Evolutionary conservation across 129 eudicot species (phyloP), one percentile per base, ranked within the genome.

Genomic region (Ambrosia artemisiifolia): DNA sequence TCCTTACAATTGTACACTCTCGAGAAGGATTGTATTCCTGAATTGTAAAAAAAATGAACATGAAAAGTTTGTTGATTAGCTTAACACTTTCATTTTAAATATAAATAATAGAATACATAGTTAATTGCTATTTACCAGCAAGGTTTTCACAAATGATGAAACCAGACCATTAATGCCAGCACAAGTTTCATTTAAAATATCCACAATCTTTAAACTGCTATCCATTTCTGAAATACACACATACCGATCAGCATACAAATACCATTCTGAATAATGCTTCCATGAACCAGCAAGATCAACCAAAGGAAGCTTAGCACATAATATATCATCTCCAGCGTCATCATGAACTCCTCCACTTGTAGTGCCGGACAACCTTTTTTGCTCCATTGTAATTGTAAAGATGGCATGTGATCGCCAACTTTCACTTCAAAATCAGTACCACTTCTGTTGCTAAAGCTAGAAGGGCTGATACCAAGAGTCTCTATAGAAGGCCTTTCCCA

Each of bases 341-440:
- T 88, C 91, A 49, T 75, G 65, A 40, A 19, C 73, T 38, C 20
- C 77, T 78, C 88, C 88, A 19, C 74, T 50, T 33, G 87, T 48
- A 53, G 17, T 36, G 65, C 72, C 43, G 40, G 79, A 20, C 42
- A 70, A 59, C 74, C 78, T 78, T 69, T 85, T 90, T 84, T 95
- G 99, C 75, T 90, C 97, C 89, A 95, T 84, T 4, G 96, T 79
- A 70, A 95, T 95, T 9, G 99, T 95, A 65, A 95, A 95, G 44
- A 95, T 90, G 56, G 99, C 99, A 81, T 95, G 99, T 9, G 99
- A 95, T 60, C 97, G 99, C n/a, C n/a, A n/a, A n/a, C n/a, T n/a
- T n/a, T n/a, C n/a, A n/a, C n/a, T n/a, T n/a, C n/a, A n/a, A n/a
- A n/a, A n/a, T n/a, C n/a, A n/a, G n/a, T n/a, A n/a, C n/a, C n/a